phyloP scores from a whole-genome alignment of 192 early-diverging fungal genomes.

The Spinellus fusiger region DNA sequence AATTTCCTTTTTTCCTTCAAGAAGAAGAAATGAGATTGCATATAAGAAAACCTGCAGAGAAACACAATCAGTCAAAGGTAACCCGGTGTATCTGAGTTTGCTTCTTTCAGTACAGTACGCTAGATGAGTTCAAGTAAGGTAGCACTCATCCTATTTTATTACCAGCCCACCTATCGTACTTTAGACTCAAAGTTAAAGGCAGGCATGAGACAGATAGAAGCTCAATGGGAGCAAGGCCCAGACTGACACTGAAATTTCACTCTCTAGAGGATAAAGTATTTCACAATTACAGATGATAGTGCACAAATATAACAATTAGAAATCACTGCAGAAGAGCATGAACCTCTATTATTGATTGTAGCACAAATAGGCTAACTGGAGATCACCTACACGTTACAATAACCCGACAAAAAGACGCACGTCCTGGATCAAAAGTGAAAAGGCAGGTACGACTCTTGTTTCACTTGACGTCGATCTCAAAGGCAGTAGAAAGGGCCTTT shows the following conservation, averaged over 20 bases:
- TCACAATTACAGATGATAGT: too few species aligned
- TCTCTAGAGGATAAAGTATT: too few species aligned
- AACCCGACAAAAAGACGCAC: slow-evolving; percentile 7
- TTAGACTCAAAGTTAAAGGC: background rate
- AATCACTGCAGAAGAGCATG: background rate
- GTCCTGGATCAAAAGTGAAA: slow-evolving; percentile 5
- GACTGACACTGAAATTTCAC: too few species aligned
- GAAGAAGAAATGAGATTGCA: background rate
- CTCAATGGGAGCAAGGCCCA: background rate
- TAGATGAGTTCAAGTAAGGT: background rate
- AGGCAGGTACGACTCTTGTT: background rate
- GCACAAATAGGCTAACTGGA: background rate
- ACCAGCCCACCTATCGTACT: background rate
- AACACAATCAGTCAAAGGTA: background rate
- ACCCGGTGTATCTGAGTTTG: background rate
- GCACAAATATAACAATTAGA: too few species aligned
- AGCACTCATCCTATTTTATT: background rate
- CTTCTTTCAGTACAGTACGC: background rate
- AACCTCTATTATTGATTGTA: background rate
- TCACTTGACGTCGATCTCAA: slow-evolving; percentile 5
- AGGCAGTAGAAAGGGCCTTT: too few species aligned
- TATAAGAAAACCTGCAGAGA: background rate
- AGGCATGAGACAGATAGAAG: background rate
- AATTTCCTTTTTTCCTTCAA: background rate
- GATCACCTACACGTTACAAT: background rate